Conservation (phyloP, 768 basidiomycete genomes). For the Psilocybe cyanescens region DNA sequence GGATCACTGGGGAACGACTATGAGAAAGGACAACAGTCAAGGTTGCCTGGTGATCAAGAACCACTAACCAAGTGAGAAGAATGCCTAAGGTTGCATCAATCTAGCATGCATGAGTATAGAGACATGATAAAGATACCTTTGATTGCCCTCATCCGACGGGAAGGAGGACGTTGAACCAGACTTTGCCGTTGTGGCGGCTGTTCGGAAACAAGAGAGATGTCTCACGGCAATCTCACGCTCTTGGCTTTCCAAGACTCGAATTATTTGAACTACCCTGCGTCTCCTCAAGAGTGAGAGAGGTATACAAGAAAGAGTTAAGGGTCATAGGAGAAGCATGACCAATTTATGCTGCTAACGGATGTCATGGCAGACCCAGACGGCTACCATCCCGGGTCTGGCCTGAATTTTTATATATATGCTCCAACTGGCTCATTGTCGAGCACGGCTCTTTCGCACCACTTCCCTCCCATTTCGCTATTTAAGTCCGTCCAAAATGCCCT, state of each 20-base stretch:
- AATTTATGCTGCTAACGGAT: neutral
- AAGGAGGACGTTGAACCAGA: neutral
- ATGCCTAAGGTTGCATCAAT: constrained; percentile 45
- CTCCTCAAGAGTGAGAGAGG: neutral
- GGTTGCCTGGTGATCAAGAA: neutral
- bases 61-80: constrained; percentile 66
- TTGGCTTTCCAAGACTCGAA: neutral
- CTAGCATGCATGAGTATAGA: neutral
- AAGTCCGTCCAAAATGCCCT: constrained; percentile 31
- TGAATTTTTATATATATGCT: constrained; percentile 13
- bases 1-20: constrained; percentile 60
- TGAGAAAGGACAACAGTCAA: neutral
- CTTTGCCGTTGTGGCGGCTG: constrained; percentile 8
- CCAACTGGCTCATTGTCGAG: neutral
- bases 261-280: neutral
- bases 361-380: neutral
- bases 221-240: constrained; percentile 13
- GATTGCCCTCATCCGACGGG: constrained; percentile 58
- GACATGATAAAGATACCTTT: constrained; percentile 46
- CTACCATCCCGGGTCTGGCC: constrained; percentile 7
- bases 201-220: constrained; percentile 18
- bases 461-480: neutral
- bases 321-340: neutral
- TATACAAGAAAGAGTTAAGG: neutral
- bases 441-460: neutral